Evolutionary conservation across 139 green algal species (phyloP).

Genomic region (Volvox reticuliferus): DNA sequence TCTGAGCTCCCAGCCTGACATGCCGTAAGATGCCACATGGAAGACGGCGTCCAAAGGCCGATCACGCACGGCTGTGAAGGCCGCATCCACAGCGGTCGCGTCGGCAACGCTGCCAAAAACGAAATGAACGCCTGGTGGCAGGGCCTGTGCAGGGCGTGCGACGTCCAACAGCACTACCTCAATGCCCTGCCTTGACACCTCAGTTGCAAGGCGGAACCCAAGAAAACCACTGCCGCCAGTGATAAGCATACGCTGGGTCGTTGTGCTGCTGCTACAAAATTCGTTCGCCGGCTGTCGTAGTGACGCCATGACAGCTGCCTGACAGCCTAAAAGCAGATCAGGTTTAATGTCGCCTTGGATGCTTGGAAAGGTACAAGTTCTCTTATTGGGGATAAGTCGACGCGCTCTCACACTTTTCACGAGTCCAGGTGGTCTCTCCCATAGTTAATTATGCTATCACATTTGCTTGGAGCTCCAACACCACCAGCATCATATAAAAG

Average conservation of each 20-base stretch:
- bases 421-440: no score
- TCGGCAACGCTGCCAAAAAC: background rate
- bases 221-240: slow-evolving; percentile 30
- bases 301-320: no score
- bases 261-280: background rate
- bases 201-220: background rate
- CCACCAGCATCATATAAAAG: no score
- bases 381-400: no score
- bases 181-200: background rate
- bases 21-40: slow-evolving; percentile 67
- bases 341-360: no score
- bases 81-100: background rate
- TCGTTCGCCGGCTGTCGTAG: no score
- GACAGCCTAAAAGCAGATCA: no score
- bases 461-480: no score
- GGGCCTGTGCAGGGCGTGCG: background rate
- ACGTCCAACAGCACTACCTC: slow-evolving; percentile 13
- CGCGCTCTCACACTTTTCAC: no score
- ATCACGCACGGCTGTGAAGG: background rate
- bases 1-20: slow-evolving; percentile 57
- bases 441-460: no score
- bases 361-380: no score
- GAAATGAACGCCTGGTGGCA: background rate
- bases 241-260: slow-evolving; percentile 10
- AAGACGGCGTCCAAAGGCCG: slow-evolving; percentile 48